These are phyloP conservation scores for Pseudohalonectria lignicola DNA, from an alignment of 2,329 filamentous ascomycete genomes.

Conservation along the genomic window DNA sequence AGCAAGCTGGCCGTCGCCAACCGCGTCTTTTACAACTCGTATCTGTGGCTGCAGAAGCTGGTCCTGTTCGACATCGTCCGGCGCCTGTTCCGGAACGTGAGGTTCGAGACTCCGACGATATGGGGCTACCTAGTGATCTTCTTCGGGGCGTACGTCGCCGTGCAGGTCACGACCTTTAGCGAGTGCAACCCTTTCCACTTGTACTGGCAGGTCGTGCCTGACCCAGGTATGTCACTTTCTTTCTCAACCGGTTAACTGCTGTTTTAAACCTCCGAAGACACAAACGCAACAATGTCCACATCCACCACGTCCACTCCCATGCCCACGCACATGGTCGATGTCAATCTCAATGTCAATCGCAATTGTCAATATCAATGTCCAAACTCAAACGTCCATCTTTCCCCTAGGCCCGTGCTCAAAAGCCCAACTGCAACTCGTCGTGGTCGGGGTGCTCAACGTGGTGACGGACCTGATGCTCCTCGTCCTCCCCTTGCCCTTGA, in stretches of 20 bases:
- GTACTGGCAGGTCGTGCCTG: slow-evolving; percentile 1
- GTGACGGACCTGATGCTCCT: slow-evolving; percentile 24
- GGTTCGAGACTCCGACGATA: background rate
- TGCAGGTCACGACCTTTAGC: background rate
- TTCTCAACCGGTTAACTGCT: no score
- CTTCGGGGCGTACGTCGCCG: background rate
- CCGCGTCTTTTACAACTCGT: slow-evolving; percentile 1
- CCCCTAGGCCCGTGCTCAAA: background rate
- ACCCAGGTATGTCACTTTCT: background rate
- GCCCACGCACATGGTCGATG: no score
- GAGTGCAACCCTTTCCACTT: slow-evolving; percentile 1
- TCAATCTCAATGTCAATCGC: no score
- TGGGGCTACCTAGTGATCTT: background rate
- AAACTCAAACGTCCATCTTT: background rate
- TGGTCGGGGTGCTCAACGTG: slow-evolving; percentile 15
- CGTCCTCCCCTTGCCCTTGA: slow-evolving; percentile 21
- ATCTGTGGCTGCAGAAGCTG: slow-evolving; percentile 2
- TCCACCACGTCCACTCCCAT: no score
- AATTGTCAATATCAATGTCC: no score
- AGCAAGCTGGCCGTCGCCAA: background rate
- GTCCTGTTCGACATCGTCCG: slow-evolving; percentile 3
- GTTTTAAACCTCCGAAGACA: no score
- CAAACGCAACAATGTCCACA: no score
- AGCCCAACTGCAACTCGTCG: background rate
- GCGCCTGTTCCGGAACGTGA: background rate